phyloP scores from a whole-genome alignment of 768 basidiomycete species.

The Termitomyces bulborhizus region DNA sequence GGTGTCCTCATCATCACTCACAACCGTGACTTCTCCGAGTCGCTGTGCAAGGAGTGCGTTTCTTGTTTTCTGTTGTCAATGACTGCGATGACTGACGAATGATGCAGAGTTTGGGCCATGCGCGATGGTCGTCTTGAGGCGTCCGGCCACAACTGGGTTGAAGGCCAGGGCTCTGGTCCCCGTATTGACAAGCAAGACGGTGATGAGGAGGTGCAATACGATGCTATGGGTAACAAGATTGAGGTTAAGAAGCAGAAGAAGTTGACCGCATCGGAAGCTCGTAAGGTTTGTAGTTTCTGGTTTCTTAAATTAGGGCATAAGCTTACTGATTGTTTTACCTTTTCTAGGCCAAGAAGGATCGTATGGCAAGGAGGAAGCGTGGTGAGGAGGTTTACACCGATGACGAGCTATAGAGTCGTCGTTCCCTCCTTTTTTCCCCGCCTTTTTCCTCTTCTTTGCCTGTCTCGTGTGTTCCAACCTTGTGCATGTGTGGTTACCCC shows the following conservation, averaged over 20 bases:
- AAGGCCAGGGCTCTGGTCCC: conserved; percentile 93
- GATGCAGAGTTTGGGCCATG: conserved; percentile 90
- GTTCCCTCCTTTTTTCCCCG: conserved; percentile 1
- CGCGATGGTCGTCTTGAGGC: conserved; percentile 93
- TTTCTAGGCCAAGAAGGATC: conserved; percentile 80
- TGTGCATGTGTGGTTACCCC: conserved; percentile 11
- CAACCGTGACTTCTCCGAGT: conserved; percentile 99
- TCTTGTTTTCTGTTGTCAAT: not conserved
- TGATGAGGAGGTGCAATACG: conserved; percentile 86
- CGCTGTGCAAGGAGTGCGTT: conserved; percentile 77
- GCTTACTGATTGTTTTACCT: conserved; percentile 3
- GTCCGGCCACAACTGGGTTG: conserved; percentile 99
- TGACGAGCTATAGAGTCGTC: conserved; percentile 46
- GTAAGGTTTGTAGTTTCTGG: conserved; percentile 52
- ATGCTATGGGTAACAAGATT: conserved; percentile 98
- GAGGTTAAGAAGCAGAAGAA: conserved; percentile 84
- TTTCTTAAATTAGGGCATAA: not conserved
- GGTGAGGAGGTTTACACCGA: conserved; percentile 69
- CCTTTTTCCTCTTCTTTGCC: conserved; percentile 1
- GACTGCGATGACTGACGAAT: not conserved
- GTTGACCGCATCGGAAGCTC: conserved; percentile 71
- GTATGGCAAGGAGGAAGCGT: conserved; percentile 83
- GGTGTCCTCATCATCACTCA: conserved; percentile 98
- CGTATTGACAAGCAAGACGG: conserved; percentile 93
- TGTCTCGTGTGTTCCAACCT: conserved; percentile 5